A percentile compares a stretch with the other conserved stretches of the same genome.
Evolutionary conservation across 2,329 filamentous ascomycete genomes (phyloP).

Genomic region (Pestalotiopsis sp.): DNA sequence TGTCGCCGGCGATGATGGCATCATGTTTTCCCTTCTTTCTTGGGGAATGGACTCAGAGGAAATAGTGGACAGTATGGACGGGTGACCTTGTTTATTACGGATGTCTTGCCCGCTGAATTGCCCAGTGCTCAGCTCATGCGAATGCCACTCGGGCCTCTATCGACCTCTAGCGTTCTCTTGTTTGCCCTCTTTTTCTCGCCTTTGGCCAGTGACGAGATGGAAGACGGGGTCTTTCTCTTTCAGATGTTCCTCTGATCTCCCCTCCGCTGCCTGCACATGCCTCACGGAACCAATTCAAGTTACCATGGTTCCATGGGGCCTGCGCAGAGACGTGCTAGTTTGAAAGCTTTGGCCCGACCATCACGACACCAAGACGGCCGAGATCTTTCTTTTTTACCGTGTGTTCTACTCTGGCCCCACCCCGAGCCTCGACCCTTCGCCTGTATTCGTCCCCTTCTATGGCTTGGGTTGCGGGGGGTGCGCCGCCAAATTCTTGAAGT

Average conservation of each 20-base stretch:
- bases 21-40: not conserved
- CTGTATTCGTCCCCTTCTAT: not conserved
- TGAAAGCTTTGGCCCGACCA: not conserved
- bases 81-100: not conserved
- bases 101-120: not conserved
- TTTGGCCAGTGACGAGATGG: not conserved
- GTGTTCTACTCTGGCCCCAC: not conserved
- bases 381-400: not conserved
- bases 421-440: not conserved
- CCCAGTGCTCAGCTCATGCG: no score
- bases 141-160: not conserved
- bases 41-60: not conserved
- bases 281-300: not conserved
- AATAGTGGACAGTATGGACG: not conserved
- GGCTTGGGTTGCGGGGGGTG: not conserved
- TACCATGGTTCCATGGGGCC: not conserved
- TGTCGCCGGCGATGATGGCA: not conserved
- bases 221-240: no score
- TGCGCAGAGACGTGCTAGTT: not conserved
- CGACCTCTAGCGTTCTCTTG: not conserved
- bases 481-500: not conserved
- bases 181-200: not conserved
- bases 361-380: not conserved
- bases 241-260: no score
- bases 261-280: no score